Evolutionary conservation across 148 eudicot species (phyloP), one percentile per base, ranked within the genome.

Genomic region (Polygonum aviculare): DNA sequence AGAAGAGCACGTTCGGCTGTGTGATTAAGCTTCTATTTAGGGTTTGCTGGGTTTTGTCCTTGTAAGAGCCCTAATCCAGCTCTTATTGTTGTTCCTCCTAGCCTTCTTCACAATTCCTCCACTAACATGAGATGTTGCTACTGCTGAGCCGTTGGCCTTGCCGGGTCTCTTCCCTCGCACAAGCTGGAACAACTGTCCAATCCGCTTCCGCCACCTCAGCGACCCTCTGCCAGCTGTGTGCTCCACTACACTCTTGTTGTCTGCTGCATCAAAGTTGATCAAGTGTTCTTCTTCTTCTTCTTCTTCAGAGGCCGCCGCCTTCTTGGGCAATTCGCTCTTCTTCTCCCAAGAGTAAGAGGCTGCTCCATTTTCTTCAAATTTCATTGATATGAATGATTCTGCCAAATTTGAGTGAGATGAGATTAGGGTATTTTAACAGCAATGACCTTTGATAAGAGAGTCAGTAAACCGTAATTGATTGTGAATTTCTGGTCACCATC

Each of bases 371-470:
- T 71, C 74, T n/a, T 45, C 74, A 11, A 71, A 5, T 71, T 71
- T 71, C 26, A 71, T 41, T 71, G 74, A 71, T 71, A 71, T 71
- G 74, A 71, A 71, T n/a, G 74, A 71, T 40, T 71, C 74, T 71
- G 4, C 39, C 38, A 63, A 63, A 63, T 7, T 26, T 26, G 31
- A 26, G 0, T 14, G 55, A 1, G 9, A 6, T 44, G 47, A 44
- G 9, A 44, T 44, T 44, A 6, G 47, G 9, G 47, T 7, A 44
- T 44, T 44, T 7, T 44, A 44, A 6, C 7, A 44, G 47, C 9
- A 44, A 44, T 44, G 9, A 6, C 9, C 8, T 44, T 44, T 7
- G 41, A 39, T 39, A 39, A 39, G 41, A 39, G 41, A 39, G 4
- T 39, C 41, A 39, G 6, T 39, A 39, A 39, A 39, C 4, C 4